phyloP scores from a whole-genome alignment of 768 basidiomycete genomes.

The Hygrocybe coccinea region DNA sequence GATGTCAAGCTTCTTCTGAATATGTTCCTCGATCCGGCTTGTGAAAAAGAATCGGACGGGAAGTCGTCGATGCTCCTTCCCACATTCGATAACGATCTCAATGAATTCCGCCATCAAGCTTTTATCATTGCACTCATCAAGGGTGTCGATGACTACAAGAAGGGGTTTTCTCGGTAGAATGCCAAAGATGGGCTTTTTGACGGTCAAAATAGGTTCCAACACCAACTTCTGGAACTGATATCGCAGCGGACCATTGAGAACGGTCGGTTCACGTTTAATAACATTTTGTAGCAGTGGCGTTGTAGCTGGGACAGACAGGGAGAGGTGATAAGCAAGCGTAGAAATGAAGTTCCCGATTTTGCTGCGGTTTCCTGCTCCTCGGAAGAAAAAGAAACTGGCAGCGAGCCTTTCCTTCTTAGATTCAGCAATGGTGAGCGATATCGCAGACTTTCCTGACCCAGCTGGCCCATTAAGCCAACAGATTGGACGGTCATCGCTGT shows the following conservation, averaged over 20 bases:
- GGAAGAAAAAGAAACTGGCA: constrained; percentile 33
- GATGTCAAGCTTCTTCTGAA: background rate
- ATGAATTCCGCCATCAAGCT: constrained; percentile 1
- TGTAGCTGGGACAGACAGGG: constrained; percentile 1
- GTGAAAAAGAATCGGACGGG: constrained; percentile 9
- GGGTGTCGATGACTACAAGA: constrained; percentile 10
- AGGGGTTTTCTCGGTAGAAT: background rate
- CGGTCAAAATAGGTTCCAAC: constrained; percentile 9
- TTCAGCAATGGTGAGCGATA: constrained; percentile 19
- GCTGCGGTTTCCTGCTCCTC: constrained; percentile 18
- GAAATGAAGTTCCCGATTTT: constrained; percentile 19
- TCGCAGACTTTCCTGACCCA: constrained; percentile 19
- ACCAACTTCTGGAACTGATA: constrained; percentile 14
- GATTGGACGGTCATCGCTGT: background rate
- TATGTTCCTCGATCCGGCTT: constrained; percentile 12
- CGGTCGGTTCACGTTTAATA: constrained; percentile 6
- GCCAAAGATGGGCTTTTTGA: background rate
- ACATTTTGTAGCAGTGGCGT: background rate
- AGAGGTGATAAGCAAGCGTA: constrained; percentile 25
- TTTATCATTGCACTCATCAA: constrained; percentile 13
- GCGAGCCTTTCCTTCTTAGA: constrained; percentile 14
- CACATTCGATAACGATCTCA: background rate
- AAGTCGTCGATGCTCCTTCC: background rate
- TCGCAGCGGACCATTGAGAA: constrained; percentile 1
- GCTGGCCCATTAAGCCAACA: constrained; percentile 18